These are phyloP conservation scores for Penicillium sp. DNA, from an alignment of 2,329 filamentous ascomycete genomes.

Conservation along the genomic window DNA sequence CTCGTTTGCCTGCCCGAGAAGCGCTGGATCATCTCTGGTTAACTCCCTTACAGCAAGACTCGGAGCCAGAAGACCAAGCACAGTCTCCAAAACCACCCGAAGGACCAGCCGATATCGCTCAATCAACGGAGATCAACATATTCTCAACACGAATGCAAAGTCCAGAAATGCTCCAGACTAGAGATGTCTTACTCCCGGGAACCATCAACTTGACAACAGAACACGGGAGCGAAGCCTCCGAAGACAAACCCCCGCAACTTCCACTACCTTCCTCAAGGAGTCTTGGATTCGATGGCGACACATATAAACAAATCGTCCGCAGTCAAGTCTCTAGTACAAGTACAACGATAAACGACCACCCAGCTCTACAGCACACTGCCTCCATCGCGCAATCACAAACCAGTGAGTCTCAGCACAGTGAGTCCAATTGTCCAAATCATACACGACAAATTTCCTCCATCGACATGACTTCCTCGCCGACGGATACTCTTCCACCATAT, in stretches of 20 bases:
- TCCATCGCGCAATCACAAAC: slow-evolving; percentile 4
- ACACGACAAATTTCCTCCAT: not conserved
- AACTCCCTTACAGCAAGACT: slow-evolving; percentile 4
- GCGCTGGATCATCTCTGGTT: slow-evolving; percentile 12
- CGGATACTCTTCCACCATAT: slow-evolving; percentile 5
- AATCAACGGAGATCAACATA: not conserved
- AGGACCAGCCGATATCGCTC: not conserved
- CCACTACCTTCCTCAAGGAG: slow-evolving; percentile 3
- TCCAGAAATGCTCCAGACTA: not conserved
- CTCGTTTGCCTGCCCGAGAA: slow-evolving; percentile 7
- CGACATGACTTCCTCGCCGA: not conserved
- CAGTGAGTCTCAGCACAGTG: slow-evolving; percentile 6
- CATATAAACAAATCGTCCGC: slow-evolving; percentile 8
- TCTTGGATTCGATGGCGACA: slow-evolving; percentile 3
- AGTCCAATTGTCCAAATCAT: slow-evolving; percentile 1
- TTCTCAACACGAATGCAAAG: not conserved
- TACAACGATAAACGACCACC: not conserved
- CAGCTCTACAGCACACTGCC: not conserved
- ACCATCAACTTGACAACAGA: slow-evolving; percentile 7
- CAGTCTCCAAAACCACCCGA: not conserved
- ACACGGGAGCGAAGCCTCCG: not conserved
- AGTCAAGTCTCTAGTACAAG: not conserved
- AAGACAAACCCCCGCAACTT: not conserved
- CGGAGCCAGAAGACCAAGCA: slow-evolving; percentile 1
- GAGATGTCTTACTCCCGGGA: slow-evolving; percentile 9